Percentiles rank a stretch among this genome's conserved stretches.
phyloP scores from a whole-genome alignment of 768 basidiomycete genomes.

The Austroboletus festivus region DNA sequence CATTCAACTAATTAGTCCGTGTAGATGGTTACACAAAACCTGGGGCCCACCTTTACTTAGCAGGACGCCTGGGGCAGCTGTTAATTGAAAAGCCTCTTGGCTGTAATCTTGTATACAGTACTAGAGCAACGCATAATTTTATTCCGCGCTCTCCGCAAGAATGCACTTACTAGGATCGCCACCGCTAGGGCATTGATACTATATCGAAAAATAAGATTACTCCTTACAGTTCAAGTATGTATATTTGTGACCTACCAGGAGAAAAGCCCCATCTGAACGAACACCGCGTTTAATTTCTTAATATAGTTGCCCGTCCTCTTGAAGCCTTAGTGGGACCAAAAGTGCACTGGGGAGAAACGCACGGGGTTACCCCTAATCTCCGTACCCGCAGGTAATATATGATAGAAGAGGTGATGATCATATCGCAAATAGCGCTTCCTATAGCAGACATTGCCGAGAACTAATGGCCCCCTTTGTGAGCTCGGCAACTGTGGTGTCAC shows the following conservation, averaged over 20 bases:
- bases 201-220: neutral
- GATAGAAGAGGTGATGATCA: slow-evolving; percentile 16
- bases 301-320: slow-evolving; percentile 9
- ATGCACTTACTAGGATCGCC: slow-evolving; percentile 8
- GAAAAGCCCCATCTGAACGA: slow-evolving; percentile 23
- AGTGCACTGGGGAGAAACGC: neutral
- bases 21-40: neutral
- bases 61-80: slow-evolving; percentile 8
- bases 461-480: slow-evolving; percentile 2
- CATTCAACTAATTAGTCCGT: neutral
- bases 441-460: slow-evolving; percentile 6
- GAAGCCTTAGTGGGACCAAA: no score
- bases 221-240: neutral
- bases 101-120: slow-evolving; percentile 11
- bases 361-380: slow-evolving; percentile 13
- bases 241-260: slow-evolving; percentile 9
- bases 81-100: neutral
- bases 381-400: slow-evolving; percentile 12
- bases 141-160: neutral
- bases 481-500: neutral
- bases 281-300: slow-evolving; percentile 9
- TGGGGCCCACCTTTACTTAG: slow-evolving; percentile 23
- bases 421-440: slow-evolving; percentile 20
- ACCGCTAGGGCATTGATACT: slow-evolving; percentile 13
- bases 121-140: slow-evolving; percentile 5